These are phyloP conservation scores for Tuctoria greenei DNA, from an alignment of 176 grass and related monocot genomes.

Conservation along the genomic window DNA sequence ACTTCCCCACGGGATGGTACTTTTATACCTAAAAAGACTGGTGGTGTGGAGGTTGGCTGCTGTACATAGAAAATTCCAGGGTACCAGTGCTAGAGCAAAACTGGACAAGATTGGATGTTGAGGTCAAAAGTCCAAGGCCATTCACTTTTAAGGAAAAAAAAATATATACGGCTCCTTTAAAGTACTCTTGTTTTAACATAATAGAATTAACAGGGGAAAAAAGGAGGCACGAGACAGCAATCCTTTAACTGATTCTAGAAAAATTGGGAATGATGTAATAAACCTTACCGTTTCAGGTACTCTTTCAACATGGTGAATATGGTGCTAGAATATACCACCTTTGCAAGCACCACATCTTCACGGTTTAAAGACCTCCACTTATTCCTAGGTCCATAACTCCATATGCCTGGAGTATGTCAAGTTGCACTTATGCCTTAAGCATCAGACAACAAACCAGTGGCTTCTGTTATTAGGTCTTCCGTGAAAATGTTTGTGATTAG, in stretches of 20 bases:
- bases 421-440: slow-evolving; percentile 4
- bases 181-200: no score
- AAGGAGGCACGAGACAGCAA: no score
- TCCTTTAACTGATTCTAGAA: no score
- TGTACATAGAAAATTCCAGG: slow-evolving; percentile 3
- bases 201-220: no score
- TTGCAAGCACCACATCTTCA: slow-evolving; percentile 1
- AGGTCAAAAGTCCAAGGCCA: no score
- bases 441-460: background rate
- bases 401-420: background rate
- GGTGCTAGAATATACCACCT: background rate
- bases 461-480: background rate
- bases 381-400: no score
- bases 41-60: background rate
- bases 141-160: background rate
- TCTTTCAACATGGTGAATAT: background rate
- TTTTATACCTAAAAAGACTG: background rate
- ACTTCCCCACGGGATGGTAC: background rate
- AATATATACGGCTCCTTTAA: no score
- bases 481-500: background rate
- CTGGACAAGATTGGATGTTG: no score
- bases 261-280: background rate
- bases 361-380: no score
- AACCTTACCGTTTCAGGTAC: background rate
- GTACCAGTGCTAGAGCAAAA: background rate